Percentiles rank a stretch among this genome's conserved stretches.
Conservation (phyloP, 208 protist species). For the Crithidia fasciculata region DNA sequence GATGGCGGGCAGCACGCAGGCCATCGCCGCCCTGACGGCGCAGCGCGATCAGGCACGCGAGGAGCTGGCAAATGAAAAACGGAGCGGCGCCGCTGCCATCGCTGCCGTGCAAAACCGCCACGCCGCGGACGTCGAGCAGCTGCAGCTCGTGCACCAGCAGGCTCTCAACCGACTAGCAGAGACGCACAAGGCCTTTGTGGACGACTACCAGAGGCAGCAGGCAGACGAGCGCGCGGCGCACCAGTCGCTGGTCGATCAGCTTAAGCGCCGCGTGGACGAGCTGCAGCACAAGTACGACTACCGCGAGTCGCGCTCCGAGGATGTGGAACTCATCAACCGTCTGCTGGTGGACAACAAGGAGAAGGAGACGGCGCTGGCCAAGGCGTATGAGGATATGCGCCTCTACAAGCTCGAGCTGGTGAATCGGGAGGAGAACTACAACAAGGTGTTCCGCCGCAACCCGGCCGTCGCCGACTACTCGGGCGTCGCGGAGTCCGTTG, state of each 20-base stretch:
- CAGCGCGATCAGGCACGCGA: constrained; percentile 32
- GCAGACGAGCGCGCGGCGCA: constrained; percentile 42
- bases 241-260: constrained; percentile 41
- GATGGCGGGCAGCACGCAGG: constrained; percentile 17
- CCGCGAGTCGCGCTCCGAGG: constrained; percentile 89
- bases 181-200: constrained; percentile 54
- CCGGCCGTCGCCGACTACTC: constrained; percentile 54
- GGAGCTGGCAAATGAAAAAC: constrained; percentile 37
- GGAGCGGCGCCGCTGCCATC: constrained; percentile 22
- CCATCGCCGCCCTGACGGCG: constrained; percentile 18
- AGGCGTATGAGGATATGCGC: constrained; percentile 90
- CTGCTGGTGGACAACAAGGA: constrained; percentile 78
- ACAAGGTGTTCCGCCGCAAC: constrained; percentile 91
- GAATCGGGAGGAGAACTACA: constrained; percentile 96
- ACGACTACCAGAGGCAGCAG: constrained; percentile 57
- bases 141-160: constrained; percentile 32
- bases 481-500: constrained; percentile 10
- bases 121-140: constrained; percentile 32
- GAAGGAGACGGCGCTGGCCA: constrained; percentile 76
- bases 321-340: constrained; percentile 89
- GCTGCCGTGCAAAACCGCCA: constrained; percentile 29
- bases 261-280: constrained; percentile 52
- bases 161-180: constrained; percentile 38
- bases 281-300: constrained; percentile 91
- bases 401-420: constrained; percentile 94